A percentile compares a stretch with the other conserved stretches of the same genome.
Conservation (phyloP, 495 filamentous ascomycete species). For the Aspergillus ellipticus region DNA sequence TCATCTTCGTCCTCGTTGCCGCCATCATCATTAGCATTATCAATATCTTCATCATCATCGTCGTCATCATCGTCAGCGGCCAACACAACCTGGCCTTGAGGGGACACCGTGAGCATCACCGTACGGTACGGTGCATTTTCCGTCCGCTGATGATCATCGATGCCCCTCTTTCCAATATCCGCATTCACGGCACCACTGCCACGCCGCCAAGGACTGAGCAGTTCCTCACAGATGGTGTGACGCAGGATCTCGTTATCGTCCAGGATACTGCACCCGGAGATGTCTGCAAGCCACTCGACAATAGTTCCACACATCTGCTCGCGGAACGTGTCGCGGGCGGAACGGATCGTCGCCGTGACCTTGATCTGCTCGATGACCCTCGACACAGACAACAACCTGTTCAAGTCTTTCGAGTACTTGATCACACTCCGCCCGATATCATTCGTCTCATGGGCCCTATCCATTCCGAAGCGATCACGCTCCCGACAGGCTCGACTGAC, state of each 20-base stretch:
- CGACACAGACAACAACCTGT: conserved; percentile 67
- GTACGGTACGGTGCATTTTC: conserved; percentile 34
- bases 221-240: conserved; percentile 80
- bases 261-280: conserved; percentile 83
- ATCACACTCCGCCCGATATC: conserved; percentile 81
- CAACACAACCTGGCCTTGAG: conserved; percentile 37
- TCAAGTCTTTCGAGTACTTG: conserved; percentile 66
- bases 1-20: conserved; percentile 41
- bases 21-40: conserved; percentile 43
- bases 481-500: conserved; percentile 85
- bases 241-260: conserved; percentile 75
- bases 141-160: conserved; percentile 77
- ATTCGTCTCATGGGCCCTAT: conserved; percentile 82
- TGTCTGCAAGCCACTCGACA: conserved; percentile 92
- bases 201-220: conserved; percentile 78
- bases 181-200: conserved; percentile 84
- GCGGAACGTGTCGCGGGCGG: conserved; percentile 87
- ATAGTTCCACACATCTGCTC: conserved; percentile 99
- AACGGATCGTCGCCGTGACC: conserved; percentile 91
- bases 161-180: conserved; percentile 76
- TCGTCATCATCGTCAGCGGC: conserved; percentile 48
- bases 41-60: conserved; percentile 44
- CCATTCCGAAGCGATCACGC: conserved; percentile 59
- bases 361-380: conserved; percentile 91
- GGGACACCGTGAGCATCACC: conserved; percentile 36